A percentile compares a stretch with the other conserved stretches of the same genome.
Evolutionary conservation across 768 basidiomycete genomes (phyloP).

Genomic region (Pleurotus giganteus): DNA sequence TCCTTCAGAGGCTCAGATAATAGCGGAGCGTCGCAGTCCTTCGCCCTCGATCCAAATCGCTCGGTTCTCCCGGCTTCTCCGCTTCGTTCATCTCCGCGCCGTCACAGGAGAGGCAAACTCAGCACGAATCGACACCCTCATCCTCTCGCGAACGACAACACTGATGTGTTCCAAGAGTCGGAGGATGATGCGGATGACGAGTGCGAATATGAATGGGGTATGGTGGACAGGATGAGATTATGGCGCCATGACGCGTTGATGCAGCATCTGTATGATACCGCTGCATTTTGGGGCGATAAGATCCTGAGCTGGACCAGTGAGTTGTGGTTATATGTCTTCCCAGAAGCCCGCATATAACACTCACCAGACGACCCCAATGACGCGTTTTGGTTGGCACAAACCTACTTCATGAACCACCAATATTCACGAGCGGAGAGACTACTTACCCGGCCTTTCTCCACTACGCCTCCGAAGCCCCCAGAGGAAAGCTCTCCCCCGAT

Average conservation of each 20-base stretch:
- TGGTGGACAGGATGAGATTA: constrained; percentile 92
- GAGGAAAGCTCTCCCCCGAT: constrained; percentile 25
- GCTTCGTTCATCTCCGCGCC: constrained; percentile 61
- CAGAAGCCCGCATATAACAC: constrained; percentile 9
- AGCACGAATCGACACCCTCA: constrained; percentile 50
- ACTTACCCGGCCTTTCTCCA: constrained; percentile 82
- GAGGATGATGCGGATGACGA: constrained; percentile 59
- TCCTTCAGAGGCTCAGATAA: constrained; percentile 66
- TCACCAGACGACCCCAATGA: constrained; percentile 90
- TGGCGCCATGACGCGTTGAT: constrained; percentile 98
- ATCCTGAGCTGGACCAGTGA: constrained; percentile 93
- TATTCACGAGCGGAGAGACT: constrained; percentile 93
- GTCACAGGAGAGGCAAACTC: constrained; percentile 53
- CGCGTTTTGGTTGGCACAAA: constrained; percentile 99
- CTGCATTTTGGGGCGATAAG: constrained; percentile 98
- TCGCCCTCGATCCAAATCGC: constrained; percentile 75
- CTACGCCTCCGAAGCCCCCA: constrained; percentile 40
- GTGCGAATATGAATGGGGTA: constrained; percentile 70
- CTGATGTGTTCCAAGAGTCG: constrained; percentile 72
- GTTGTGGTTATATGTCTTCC: constrained; percentile 30
- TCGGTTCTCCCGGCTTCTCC: constrained; percentile 77
- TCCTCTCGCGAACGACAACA: constrained; percentile 76
- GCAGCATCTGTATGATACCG: constrained; percentile 97
- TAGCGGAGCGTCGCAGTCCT: constrained; percentile 56
- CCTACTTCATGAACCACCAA: constrained; percentile 93